These are phyloP conservation scores for Debaryomycetaceae sp. DNA, from an alignment of 1,139 yeast genomes.

Conservation along the genomic window DNA sequence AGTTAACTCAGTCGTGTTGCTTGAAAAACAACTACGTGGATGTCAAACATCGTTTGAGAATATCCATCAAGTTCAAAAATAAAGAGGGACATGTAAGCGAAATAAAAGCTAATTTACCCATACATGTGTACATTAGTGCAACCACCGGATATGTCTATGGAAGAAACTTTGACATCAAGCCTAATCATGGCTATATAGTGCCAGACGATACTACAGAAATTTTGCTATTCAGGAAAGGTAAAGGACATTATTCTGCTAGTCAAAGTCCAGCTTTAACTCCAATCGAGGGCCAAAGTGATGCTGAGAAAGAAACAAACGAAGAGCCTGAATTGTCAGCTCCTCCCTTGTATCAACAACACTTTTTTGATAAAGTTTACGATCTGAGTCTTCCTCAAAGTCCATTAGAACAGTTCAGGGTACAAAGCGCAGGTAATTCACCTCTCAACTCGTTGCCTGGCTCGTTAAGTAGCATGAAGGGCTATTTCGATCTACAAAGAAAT, in stretches of 20 bases:
- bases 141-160: conserved; percentile 49
- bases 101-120: conserved; percentile 64
- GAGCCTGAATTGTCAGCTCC: conserved; percentile 35
- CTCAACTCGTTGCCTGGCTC: conserved; percentile 17
- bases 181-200: conserved; percentile 48
- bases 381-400: conserved; percentile 36
- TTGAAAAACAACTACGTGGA: conserved; percentile 46
- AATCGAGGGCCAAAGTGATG: conserved; percentile 8
- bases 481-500: conserved; percentile 25
- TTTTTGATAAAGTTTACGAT: conserved; percentile 36
- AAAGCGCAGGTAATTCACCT: conserved; percentile 6
- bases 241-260: conserved; percentile 7
- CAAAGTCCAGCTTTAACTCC: conserved; percentile 12
- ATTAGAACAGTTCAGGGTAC: conserved; percentile 34
- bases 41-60: conserved; percentile 60
- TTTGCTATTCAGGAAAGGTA: conserved; percentile 28
- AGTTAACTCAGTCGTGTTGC: conserved; percentile 57
- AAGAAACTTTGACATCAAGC: conserved; percentile 49
- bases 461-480: conserved; percentile 17
- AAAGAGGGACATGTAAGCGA: conserved; percentile 66
- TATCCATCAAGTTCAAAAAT: conserved; percentile 54
- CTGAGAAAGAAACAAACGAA: conserved; percentile 12
- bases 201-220: conserved; percentile 32
- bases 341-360: conserved; percentile 39
- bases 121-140: conserved; percentile 56